These are phyloP conservation scores for Botrytis deweyae DNA, from an alignment of 2,329 filamentous ascomycete genomes.

Conservation along the genomic window DNA sequence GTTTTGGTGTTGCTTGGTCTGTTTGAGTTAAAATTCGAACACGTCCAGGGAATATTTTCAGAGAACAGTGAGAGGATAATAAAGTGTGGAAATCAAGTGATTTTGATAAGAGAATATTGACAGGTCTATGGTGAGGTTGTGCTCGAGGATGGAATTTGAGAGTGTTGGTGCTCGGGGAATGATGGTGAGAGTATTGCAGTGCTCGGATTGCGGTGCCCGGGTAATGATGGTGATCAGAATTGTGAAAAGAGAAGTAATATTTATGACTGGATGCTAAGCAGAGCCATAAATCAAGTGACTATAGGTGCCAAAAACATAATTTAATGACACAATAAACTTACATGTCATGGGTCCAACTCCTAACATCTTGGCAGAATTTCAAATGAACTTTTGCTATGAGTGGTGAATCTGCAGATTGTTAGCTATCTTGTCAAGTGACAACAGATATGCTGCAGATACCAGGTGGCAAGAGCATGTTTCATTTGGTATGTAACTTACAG, in stretches of 20 bases:
- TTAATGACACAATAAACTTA: neutral
- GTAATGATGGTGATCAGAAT: neutral
- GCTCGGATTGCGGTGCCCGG: neutral
- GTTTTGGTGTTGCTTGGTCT: slow-evolving; percentile 16
- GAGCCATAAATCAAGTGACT: slow-evolving; percentile 13
- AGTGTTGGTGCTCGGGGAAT: neutral
- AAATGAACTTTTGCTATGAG: neutral
- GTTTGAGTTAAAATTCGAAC: slow-evolving; percentile 21
- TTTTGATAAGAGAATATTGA: neutral
- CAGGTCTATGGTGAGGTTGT: neutral
- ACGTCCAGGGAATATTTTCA: neutral
- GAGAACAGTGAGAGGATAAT: neutral
- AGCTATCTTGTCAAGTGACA: neutral
- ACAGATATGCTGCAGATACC: neutral
- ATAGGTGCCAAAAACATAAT: neutral
- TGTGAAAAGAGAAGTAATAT: neutral
- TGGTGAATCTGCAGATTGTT: neutral
- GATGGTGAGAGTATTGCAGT: neutral
- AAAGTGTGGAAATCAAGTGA: neutral
- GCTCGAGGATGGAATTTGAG: neutral
- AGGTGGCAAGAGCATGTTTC: neutral
- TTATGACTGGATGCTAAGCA: neutral
- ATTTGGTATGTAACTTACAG: neutral
- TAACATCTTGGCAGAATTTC: slow-evolving; percentile 7
- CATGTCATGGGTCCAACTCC: slow-evolving; percentile 17